Evolutionary conservation across 2,329 filamentous ascomycete genomes (phyloP).

Genomic region (Stylonectria norvegica): DNA sequence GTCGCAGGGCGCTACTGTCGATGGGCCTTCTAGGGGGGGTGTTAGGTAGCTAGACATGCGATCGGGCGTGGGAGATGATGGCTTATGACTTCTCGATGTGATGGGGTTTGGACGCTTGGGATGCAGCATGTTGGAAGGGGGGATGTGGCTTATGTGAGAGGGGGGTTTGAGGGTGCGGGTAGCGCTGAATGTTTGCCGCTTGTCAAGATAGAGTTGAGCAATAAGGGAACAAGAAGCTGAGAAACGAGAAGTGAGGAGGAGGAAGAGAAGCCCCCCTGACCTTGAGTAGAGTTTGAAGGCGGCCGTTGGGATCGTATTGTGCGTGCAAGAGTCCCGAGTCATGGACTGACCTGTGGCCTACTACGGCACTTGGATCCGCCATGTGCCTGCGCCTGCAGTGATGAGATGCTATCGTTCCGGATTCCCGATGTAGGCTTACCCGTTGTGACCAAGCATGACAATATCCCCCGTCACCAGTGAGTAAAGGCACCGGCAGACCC

Average conservation of each 20-base stretch:
- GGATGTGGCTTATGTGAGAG: background rate
- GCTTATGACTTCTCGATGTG: slow-evolving; percentile 1
- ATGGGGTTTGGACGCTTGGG: background rate
- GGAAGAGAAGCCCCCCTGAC: no score
- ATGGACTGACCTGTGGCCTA: no score
- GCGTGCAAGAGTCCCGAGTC: background rate
- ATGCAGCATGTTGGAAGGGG: background rate
- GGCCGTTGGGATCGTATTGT: background rate
- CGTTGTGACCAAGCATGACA: background rate
- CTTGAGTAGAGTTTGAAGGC: no score
- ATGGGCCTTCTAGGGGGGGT: background rate
- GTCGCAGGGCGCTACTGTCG: background rate
- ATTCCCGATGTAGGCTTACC: background rate
- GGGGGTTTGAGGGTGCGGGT: no score
- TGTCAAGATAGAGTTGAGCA: no score
- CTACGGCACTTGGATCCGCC: no score
- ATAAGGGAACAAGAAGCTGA: no score
- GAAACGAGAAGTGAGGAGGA: no score
- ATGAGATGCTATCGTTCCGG: background rate
- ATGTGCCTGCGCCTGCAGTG: background rate
- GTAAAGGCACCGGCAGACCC: background rate
- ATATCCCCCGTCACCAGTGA: background rate
- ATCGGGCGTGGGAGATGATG: slow-evolving; percentile 1
- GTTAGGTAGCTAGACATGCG: background rate
- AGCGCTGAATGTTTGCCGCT: no score